Base-by-base conservation (phyloP, 441 rosid species). In the Arabidopsis lyrata region DNA sequence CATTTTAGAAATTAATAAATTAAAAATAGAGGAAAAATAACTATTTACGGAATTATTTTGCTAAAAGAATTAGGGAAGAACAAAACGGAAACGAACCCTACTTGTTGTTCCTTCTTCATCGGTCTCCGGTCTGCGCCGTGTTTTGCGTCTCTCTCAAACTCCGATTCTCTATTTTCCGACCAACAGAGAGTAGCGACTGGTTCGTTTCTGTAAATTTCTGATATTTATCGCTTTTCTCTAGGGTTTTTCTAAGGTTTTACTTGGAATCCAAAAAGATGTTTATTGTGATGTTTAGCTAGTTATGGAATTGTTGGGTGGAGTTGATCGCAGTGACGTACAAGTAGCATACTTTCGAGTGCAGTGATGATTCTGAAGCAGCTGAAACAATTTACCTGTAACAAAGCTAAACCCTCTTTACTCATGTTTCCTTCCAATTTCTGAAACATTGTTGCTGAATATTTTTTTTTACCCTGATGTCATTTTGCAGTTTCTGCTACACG, bases 401-500 rank as follows among this genome's bases (percentile, higher is more conserved):
- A 2, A 60, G 5, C 68, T 61, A n/a, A 11, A 12, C 2, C 42
- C 22, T 74, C 22, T 8, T 61, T 12, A 34, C 50, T 75, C 50
- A 6, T 66, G 14, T 50, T 66, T 41, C 20, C 9, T 41, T 32
- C 14, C 4, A 18, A 16, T 58, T 15, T 60, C 27, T 68, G 8
- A 24, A 58, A 29, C 15, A n/a, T 14, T 20, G 5, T 47, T 27
- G 48, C 8, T 60, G 11, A 50, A 53, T 20, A 50, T 41, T 73
- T 55, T 2, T 49, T 12, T 15, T 10, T 5, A 27, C 9, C 8
- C 0, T 27, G 32, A 12, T 58, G 27, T 29, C 18, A n/a, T 57
- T 38, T 61, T 75, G 35, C 82, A 79, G 82, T 9, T 42, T 77
- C 73, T 60, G 45, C 71, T 4, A 71, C 74, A 67, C 72, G 59